Percentiles rank a stretch among this genome's conserved stretches.
Evolutionary conservation across 2,329 filamentous ascomycete species (phyloP).

Genomic region (Cytospora leucostoma): DNA sequence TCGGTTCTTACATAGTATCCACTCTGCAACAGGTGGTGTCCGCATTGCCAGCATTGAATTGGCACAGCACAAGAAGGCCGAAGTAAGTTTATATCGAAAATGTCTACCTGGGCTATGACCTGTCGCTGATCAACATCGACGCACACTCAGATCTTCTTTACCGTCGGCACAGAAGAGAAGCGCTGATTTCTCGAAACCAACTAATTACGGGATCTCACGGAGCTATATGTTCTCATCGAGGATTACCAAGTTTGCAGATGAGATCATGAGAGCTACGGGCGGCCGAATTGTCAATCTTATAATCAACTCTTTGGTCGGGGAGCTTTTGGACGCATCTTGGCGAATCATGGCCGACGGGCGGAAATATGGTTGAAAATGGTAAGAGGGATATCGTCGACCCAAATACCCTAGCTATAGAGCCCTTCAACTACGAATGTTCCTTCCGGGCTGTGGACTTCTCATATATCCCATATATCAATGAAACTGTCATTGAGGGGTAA

Average conservation of each 20-base stretch:
- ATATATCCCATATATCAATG: background rate
- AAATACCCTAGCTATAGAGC: slow-evolving; percentile 30
- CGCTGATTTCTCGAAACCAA: slow-evolving; percentile 32
- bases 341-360: slow-evolving; percentile 36
- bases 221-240: slow-evolving; percentile 39
- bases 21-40: too few species aligned
- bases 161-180: slow-evolving; percentile 36
- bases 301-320: slow-evolving; percentile 34
- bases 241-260: slow-evolving; percentile 33
- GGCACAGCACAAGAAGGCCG: too few species aligned
- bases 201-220: slow-evolving; percentile 34
- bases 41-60: too few species aligned
- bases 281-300: slow-evolving; percentile 37
- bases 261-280: slow-evolving; percentile 32
- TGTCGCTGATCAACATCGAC: slow-evolving; percentile 7
- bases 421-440: slow-evolving; percentile 9
- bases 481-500: background rate
- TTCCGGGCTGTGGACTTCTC: slow-evolving; percentile 24
- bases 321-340: slow-evolving; percentile 36
- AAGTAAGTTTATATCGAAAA: too few species aligned
- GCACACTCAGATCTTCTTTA: slow-evolving; percentile 33
- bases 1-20: too few species aligned
- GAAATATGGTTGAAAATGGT: slow-evolving; percentile 37
- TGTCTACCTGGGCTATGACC: too few species aligned
- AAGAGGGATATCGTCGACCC: slow-evolving; percentile 30